Base-by-base conservation (phyloP, 331 rosid genomes). In the Erythrophleum ivorense region DNA sequence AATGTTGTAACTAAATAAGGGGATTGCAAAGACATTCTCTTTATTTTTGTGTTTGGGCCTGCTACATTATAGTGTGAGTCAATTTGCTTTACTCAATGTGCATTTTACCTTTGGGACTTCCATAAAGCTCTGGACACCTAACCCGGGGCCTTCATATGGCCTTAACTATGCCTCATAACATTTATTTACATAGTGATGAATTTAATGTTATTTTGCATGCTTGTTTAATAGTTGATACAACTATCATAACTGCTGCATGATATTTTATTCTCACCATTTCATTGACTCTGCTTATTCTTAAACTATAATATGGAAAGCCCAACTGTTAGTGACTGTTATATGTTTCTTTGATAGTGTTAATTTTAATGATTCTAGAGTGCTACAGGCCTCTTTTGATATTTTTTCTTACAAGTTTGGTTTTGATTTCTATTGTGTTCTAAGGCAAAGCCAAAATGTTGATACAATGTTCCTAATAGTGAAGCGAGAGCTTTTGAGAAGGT, bases 401-500 rank as follows among this genome's bases (percentile, higher is more conserved):
- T 58, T 82, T 70, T 24, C 19, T 34, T 18, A 59, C 52, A 77
- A 57, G 31, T 58, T 62, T 55, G 67, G 52, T 31, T 79, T 81
- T 86, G 71, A 77, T 80, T 78, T 80, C 78, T 85, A 33, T 83
- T 78, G 70, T 87, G 81, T 86, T 84, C 73, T 81, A 95, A 98
- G 99, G 99, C 98, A 82, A 98, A 95, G 90, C 94, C 99, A 80
- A 95, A 95, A 86, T 93, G 96, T 81, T 95, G 99, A 98, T 95
- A 95, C 87, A 95, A 98, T 73, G 90, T 95, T 78, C 99, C 99
- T 85, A 98, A 98, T 80, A 86, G 85, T 84, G 90, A 92, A 84
- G 97, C 98, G 34, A 60, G 54, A 82, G 92, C 97, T 65, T 95
- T 95, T 85, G 99, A 95, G 86, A 88, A 95, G 97, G 99, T 95